Percentiles rank a stretch among this genome's conserved stretches.
Conservation (phyloP, 2,329 filamentous ascomycete species). For the Ceratocystis eucalypticola region DNA sequence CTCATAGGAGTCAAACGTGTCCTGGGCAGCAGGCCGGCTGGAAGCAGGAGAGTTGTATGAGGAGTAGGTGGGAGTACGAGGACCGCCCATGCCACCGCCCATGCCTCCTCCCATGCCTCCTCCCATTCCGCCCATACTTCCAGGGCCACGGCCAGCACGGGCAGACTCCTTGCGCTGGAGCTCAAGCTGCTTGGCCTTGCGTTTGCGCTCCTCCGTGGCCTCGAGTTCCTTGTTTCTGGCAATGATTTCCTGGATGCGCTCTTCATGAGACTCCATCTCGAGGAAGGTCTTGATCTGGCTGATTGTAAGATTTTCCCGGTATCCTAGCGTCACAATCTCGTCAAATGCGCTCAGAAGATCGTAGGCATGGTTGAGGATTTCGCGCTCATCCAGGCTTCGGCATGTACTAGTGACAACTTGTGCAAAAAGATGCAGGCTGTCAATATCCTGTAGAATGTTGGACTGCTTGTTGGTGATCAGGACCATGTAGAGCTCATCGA, state of each 20-base stretch:
- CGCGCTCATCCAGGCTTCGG: conserved; percentile 87
- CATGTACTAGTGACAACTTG: conserved; percentile 95
- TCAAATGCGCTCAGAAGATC: conserved; percentile 95
- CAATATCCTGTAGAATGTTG: conserved; percentile 98
- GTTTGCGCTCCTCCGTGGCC: conserved; percentile 93
- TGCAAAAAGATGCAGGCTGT: conserved; percentile 92
- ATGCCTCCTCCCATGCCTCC: conserved; percentile 11
- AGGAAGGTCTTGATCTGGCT: conserved; percentile 98
- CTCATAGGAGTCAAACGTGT: conserved; percentile 88
- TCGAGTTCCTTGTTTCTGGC: conserved; percentile 96
- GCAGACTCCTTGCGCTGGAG: conserved; percentile 96
- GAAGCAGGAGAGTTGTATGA: conserved; percentile 52
- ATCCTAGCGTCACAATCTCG: conserved; percentile 88
- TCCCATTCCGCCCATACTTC: conserved; percentile 21
- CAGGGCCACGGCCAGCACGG: conserved; percentile 51
- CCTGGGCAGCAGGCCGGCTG: conserved; percentile 46
- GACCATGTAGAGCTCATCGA: conserved; percentile 99
- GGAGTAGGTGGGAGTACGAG: conserved; percentile 70
- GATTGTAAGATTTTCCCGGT: conserved; percentile 89
- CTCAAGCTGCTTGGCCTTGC: conserved; percentile 96
- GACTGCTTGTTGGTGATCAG: conserved; percentile 98
- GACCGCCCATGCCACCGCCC: conserved; percentile 29
- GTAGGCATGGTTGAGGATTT: conserved; percentile 89
- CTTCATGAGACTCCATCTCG: conserved; percentile 98
- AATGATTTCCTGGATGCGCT: conserved; percentile 97